Evolutionary conservation across 768 basidiomycete genomes (phyloP).

Genomic region (Tylopilus cervinicoccineus): DNA sequence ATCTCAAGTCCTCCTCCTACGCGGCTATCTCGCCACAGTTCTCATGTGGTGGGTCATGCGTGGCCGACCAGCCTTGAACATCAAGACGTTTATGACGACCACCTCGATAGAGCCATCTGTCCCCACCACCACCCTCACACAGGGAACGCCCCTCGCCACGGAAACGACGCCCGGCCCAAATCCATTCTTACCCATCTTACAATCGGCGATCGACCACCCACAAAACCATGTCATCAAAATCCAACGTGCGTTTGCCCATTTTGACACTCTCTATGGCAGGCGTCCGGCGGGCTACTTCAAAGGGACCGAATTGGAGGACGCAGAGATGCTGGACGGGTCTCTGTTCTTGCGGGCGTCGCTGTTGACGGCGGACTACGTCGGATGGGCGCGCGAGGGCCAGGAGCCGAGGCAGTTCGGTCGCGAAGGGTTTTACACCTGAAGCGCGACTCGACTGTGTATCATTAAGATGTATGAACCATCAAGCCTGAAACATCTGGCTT

Average conservation of each 20-base stretch:
- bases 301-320: constrained; percentile 29
- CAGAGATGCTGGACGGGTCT: constrained; percentile 33
- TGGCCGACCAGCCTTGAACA: constrained; percentile 29
- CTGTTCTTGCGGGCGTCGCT: constrained; percentile 31
- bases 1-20: constrained; percentile 26
- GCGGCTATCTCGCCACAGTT: constrained; percentile 22
- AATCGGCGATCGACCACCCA: constrained; percentile 35
- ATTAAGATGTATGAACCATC: neutral
- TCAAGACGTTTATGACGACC: constrained; percentile 29
- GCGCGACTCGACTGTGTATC: neutral
- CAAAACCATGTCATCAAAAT: constrained; percentile 32
- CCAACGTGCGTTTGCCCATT: constrained; percentile 34
- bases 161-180: constrained; percentile 29
- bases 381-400: constrained; percentile 40
- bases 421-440: constrained; percentile 23
- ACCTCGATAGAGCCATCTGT: constrained; percentile 20
- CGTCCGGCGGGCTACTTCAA: constrained; percentile 25
- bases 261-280: constrained; percentile 27
- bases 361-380: constrained; percentile 30
- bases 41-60: constrained; percentile 29
- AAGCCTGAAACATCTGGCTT: too few relatives aligned
- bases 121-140: neutral
- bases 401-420: constrained; percentile 22
- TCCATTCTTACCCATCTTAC: constrained; percentile 38
- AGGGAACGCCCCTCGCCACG: constrained; percentile 3